These are phyloP conservation scores for Clonostachys rhizophaga DNA, from an alignment of 2,329 filamentous ascomycete genomes.

Conservation along the genomic window DNA sequence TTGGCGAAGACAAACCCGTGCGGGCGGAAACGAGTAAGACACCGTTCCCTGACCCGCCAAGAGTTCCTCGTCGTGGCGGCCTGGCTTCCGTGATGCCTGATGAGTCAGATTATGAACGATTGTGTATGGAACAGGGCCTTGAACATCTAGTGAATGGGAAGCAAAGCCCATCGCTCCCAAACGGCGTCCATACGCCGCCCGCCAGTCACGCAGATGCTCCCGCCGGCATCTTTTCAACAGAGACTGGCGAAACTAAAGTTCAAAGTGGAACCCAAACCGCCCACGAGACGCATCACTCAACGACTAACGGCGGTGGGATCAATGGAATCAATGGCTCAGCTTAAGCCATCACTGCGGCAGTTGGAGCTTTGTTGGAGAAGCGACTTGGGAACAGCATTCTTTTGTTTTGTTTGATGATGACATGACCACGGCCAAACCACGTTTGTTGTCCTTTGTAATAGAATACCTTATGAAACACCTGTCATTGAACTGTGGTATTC, in stretches of 20 bases:
- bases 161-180: slow-evolving; percentile 35
- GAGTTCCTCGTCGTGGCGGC: slow-evolving; percentile 50
- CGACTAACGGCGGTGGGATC: background rate
- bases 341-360: background rate
- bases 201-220: slow-evolving; percentile 23
- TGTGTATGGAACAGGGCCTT: slow-evolving; percentile 54
- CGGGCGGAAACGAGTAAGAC: slow-evolving; percentile 41
- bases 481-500: too few relatives aligned
- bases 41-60: slow-evolving; percentile 45
- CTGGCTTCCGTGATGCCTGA: slow-evolving; percentile 41
- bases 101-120: slow-evolving; percentile 50
- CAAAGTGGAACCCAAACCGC: background rate
- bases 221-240: background rate
- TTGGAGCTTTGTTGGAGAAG: too few relatives aligned
- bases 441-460: too few relatives aligned
- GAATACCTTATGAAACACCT: too few relatives aligned
- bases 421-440: too few relatives aligned
- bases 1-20: slow-evolving; percentile 45
- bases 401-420: too few relatives aligned
- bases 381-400: too few relatives aligned
- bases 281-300: background rate
- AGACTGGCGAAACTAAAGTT: background rate
- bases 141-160: slow-evolving; percentile 44
- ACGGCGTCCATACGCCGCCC: slow-evolving; percentile 43
- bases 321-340: slow-evolving; percentile 1